A percentile compares a stretch with the other conserved stretches of the same genome.
These are phyloP conservation scores for Fusarium tanahbumbuense DNA, from an alignment of 2,329 filamentous ascomycete genomes.

Conservation along the genomic window DNA sequence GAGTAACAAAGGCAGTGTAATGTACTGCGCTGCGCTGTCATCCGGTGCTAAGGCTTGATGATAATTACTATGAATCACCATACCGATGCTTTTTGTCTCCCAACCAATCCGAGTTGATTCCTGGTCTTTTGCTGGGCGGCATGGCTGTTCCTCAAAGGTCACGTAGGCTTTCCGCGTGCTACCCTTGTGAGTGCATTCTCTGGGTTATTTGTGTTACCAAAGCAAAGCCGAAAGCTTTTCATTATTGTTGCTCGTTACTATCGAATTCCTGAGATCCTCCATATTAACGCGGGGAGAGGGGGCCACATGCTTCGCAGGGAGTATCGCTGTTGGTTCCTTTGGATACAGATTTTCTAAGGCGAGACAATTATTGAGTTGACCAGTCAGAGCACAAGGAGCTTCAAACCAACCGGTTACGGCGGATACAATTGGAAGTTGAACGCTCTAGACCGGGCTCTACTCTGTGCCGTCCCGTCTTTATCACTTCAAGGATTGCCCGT, in stretches of 20 bases:
- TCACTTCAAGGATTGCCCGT: background rate
- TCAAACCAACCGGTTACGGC: conserved; percentile 28
- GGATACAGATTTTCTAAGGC: background rate
- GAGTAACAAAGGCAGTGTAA: conserved; percentile 16
- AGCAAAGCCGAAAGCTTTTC: conserved; percentile 9
- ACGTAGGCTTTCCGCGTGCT: conserved; percentile 27
- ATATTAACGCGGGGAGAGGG: conserved; percentile 1
- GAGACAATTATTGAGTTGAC: background rate
- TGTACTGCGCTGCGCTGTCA: background rate
- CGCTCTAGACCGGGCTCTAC: conserved; percentile 4
- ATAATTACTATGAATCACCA: conserved; percentile 40
- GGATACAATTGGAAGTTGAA: conserved; percentile 11
- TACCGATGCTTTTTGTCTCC: conserved; percentile 12
- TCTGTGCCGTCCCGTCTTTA: background rate
- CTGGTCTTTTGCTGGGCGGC: conserved; percentile 7
- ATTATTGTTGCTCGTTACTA: conserved; percentile 11
- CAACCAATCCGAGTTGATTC: conserved; percentile 21
- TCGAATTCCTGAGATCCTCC: conserved; percentile 28
- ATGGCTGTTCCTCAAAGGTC: conserved; percentile 32
- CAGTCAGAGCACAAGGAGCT: conserved; percentile 4
- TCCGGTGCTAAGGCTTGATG: conserved; percentile 5
- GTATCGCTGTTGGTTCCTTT: conserved; percentile 5
- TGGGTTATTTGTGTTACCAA: conserved; percentile 25
- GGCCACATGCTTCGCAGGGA: conserved; percentile 1
- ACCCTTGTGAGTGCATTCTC: conserved; percentile 27